phyloP scores from a whole-genome alignment of 352 stramenopile species.

The Globisporangium nunn region DNA sequence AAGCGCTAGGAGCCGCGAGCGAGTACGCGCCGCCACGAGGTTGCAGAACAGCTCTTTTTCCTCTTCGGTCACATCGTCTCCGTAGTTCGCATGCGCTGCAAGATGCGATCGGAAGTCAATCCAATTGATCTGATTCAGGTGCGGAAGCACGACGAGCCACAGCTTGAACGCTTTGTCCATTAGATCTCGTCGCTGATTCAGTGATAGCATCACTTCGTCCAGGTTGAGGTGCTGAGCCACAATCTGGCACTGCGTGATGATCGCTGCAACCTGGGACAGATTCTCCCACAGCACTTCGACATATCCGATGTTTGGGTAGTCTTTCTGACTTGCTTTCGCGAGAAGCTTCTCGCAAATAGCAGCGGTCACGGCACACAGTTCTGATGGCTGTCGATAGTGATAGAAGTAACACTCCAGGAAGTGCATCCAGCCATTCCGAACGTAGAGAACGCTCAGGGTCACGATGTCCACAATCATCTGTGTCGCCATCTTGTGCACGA shows the following conservation, averaged over 20 bases:
- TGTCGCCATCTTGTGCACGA: constrained; percentile 44
- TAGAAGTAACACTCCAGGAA: constrained; percentile 77
- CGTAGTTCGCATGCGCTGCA: constrained; percentile 42
- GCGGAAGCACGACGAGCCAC: constrained; percentile 49
- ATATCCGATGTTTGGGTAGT: constrained; percentile 16
- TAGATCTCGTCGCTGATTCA: constrained; percentile 28
- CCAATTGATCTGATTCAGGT: constrained; percentile 57
- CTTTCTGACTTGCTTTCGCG: constrained; percentile 19
- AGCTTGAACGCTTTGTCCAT: constrained; percentile 48
- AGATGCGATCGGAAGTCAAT: constrained; percentile 38
- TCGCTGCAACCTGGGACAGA: constrained; percentile 60
- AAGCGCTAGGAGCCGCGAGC: constrained; percentile 35
- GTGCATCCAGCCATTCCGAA: constrained; percentile 78
- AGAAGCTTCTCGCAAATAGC: constrained; percentile 39
- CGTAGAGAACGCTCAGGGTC: constrained; percentile 60
- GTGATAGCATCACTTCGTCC: constrained; percentile 25
- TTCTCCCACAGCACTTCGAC: constrained; percentile 66
- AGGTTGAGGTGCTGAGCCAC: constrained; percentile 20
- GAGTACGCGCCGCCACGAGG: constrained; percentile 28
- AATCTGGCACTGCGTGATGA: constrained; percentile 32
- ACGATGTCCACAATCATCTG: constrained; percentile 62
- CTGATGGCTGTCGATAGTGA: constrained; percentile 28
- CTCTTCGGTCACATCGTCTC: constrained; percentile 27
- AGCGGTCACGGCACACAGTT: constrained; percentile 33
- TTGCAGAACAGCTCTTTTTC: constrained; percentile 61